These are phyloP conservation scores for Aspergillus avenaceus DNA, from an alignment of 495 filamentous ascomycete species.

Conservation along the genomic window DNA sequence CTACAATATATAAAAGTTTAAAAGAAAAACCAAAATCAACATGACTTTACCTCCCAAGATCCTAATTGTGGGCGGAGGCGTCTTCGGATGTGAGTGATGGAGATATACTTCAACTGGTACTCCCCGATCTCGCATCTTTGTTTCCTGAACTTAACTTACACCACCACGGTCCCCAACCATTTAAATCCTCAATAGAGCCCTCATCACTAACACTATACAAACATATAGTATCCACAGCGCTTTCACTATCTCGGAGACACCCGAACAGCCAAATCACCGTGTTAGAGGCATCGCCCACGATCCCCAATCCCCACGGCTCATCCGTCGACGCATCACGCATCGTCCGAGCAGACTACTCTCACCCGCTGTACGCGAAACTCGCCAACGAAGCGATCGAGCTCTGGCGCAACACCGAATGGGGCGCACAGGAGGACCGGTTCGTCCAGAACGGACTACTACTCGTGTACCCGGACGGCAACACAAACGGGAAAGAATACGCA, in stretches of 20 bases:
- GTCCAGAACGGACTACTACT: slow-evolving; percentile 71
- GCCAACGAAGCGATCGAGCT: slow-evolving; percentile 59
- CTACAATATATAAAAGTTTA: no score
- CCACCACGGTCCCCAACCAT: background rate
- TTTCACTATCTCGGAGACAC: slow-evolving; percentile 57
- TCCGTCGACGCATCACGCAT: slow-evolving; percentile 75
- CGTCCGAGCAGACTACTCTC: slow-evolving; percentile 77
- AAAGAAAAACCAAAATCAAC: no score
- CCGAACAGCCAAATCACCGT: slow-evolving; percentile 56
- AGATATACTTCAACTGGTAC: background rate
- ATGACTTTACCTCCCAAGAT: slow-evolving; percentile 51
- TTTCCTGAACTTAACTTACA: background rate
- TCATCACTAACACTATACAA: background rate
- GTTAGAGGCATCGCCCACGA: slow-evolving; percentile 61
- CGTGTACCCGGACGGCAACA: slow-evolving; percentile 48
- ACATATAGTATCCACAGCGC: slow-evolving; percentile 58
- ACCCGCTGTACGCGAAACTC: slow-evolving; percentile 66
- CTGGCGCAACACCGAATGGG: slow-evolving; percentile 67
- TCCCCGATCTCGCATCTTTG: background rate
- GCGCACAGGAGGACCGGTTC: slow-evolving; percentile 62
- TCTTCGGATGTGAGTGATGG: slow-evolving; percentile 60
- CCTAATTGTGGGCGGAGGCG: slow-evolving; percentile 72
- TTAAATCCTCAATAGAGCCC: background rate
- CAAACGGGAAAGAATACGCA: slow-evolving; percentile 60
- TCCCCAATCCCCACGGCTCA: slow-evolving; percentile 66